Conservation (phyloP, 2,329 filamentous ascomycete species). For the Parascedosporium putredinis region DNA sequence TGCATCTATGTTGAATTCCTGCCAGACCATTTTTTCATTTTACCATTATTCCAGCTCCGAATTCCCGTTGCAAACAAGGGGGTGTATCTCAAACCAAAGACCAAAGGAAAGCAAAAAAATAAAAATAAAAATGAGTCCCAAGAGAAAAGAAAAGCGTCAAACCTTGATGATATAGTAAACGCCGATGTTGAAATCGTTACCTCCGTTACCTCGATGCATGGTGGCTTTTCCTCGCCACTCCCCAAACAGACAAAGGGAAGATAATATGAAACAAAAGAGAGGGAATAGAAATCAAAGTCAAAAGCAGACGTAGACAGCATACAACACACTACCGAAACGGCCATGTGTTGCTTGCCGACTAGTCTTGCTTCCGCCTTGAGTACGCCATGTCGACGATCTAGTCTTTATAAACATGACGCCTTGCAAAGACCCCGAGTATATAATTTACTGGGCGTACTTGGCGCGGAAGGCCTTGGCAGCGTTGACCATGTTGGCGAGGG, state of each 20-base stretch:
- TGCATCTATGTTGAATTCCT: conserved; percentile 14
- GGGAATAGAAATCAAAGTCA: no score
- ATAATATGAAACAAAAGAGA: conserved; percentile 17
- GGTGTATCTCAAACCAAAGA: conserved; percentile 9
- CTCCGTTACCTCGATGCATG: conserved; percentile 15
- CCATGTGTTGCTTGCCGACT: no score
- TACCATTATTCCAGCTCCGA: conserved; percentile 13
- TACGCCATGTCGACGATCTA: no score
- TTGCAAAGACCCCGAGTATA: no score
- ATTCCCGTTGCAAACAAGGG: conserved; percentile 10
- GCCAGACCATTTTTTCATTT: conserved; percentile 12
- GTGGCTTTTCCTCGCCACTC: conserved; percentile 8
- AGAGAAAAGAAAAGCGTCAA: conserved; percentile 11
- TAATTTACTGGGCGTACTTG: conserved; percentile 68
- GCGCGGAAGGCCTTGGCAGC: conserved; percentile 93
- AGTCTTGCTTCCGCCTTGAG: no score
- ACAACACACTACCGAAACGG: no score
- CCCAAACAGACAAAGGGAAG: conserved; percentile 15
- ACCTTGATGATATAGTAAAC: conserved; percentile 24
- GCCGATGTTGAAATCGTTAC: conserved; percentile 51
- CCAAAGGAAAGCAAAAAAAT: conserved; percentile 9
- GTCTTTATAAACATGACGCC: no score
- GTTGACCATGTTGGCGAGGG: conserved; percentile 92
- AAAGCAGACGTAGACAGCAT: no score
- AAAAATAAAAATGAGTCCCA: conserved; percentile 8